Evolutionary conservation across 2,329 filamentous ascomycete species (phyloP), one percentile per base, ranked within the genome.

Genomic region (Beauveria sp.): DNA sequence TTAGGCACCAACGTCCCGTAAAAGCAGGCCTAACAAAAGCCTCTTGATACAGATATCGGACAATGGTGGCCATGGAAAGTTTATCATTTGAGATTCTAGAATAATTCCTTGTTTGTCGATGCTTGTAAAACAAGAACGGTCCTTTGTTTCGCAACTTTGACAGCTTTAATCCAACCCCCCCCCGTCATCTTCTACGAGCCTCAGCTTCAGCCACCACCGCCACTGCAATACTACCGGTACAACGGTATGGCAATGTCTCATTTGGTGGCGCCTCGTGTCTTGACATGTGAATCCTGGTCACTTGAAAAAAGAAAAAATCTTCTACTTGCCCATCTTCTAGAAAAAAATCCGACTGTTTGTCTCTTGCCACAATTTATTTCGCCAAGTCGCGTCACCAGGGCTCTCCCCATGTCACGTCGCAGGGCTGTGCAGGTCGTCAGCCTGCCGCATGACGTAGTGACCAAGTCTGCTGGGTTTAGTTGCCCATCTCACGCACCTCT

Each of bases 401-500:
- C 30, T 34, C 30, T 34, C 26, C 40, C 53, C 45, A 50, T 58
- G 45, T 58, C 55, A 58, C 55, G 55, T 58, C 55, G 55, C 55
- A 58, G 28, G 49, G 49, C 49, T 51, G 55, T 58, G 55, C 45
- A 58, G 34, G 10, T 50, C 28, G 54, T 57, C 54, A 57, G 54
- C 54, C 43, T 24, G 42, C 18, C 42, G 20, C 55, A 50, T 58
- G 55, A 49, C 55, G 55, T 50, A 58, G 28, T 43, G 40, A 47
- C 3, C 54, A 12, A 47, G 24, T 57, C 54, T 57, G 42, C n/a
- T 22, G 54, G 28, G 14, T 46, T 30, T 14, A 5, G 2, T 14
- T 12, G 30, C 30, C 30, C 30, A 34, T 34, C 30, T 14, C 30
- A 34, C 12, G 30, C 10, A 34, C 30, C 12, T 34, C 30, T 34